Evolutionary conservation across 2,329 filamentous ascomycete genomes (phyloP), one percentile per base, ranked within the genome.

Genomic region (Aureobasidium lini): DNA sequence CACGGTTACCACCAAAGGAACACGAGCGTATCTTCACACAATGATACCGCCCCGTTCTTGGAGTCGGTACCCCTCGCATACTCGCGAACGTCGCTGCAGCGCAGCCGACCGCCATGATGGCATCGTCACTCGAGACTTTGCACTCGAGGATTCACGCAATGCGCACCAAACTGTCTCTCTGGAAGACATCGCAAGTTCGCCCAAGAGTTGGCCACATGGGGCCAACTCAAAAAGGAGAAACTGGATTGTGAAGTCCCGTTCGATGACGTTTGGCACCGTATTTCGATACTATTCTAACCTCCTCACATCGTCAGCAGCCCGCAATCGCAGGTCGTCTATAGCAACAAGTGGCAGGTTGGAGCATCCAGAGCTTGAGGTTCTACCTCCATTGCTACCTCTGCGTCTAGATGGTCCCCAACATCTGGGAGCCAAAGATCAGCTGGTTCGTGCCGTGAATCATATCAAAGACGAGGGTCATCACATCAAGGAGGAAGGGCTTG

Each of bases 21-120:
- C 37, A n/a, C 23, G 9, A 11, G 29, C 48, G 16, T 53, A 44
- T 13, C 58, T 36, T 7, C 29, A 40, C 2, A 23, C 70, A 42
- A 66, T 64, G n/a, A 68, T 66, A 4, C 62, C 63, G 3, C 63
- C 68, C 6, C 54, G 60, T n/a, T 68, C 75, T 2, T 80, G 77
- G 77, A 71, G 74, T 29, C 70, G 73, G 2, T 80, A 75, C 43
- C 75, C 77, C 1, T 77, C 74, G 6, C 75, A 79, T 60, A 76
- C 72, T 5, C 74, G 76, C n/a, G 62, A 65, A 1, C 67, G 72
- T 31, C 73, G 77, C 11, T 71, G 70, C 31, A 66, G 67, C 10
- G 74, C 74, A 44, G 76, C 76, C 4, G 69, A 73, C 0, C 66
- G 66, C 23, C 37, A 61, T 1, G 76, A 79, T 49, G 61, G 66